Percentiles rank a stretch among this genome's conserved stretches.
phyloP scores from a whole-genome alignment of 2,329 filamentous ascomycete species.

The Hypoxylon sp. region DNA sequence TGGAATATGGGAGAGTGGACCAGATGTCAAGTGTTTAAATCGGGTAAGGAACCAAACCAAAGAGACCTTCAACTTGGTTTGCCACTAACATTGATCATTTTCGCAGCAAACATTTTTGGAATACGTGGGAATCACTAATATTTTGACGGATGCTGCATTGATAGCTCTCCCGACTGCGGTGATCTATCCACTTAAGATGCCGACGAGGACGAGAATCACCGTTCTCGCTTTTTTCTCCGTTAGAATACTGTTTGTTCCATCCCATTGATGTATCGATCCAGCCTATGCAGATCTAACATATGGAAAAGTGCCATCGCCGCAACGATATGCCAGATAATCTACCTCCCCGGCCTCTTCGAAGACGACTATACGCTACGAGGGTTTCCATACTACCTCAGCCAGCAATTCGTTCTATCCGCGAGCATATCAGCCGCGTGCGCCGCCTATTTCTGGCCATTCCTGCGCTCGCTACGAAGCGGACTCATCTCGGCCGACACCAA shows the following conservation, averaged over 20 bases:
- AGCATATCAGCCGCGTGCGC: slow-evolving; percentile 30
- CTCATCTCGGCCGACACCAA: slow-evolving; percentile 33
- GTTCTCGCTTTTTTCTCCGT: slow-evolving; percentile 32
- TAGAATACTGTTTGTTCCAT: slow-evolving; percentile 27
- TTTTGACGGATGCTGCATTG: slow-evolving; percentile 30
- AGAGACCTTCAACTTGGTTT: neutral
- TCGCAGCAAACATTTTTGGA: slow-evolving; percentile 22
- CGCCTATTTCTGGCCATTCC: slow-evolving; percentile 36
- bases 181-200: slow-evolving; percentile 32
- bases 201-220: slow-evolving; percentile 22
- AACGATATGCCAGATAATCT: slow-evolving; percentile 32
- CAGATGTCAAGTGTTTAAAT: slow-evolving; percentile 17
- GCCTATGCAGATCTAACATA: slow-evolving; percentile 5
- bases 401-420: slow-evolving; percentile 32
- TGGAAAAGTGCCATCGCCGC: slow-evolving; percentile 28
- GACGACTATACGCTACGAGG: slow-evolving; percentile 25
- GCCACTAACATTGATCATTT: slow-evolving; percentile 1
- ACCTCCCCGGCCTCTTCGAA: slow-evolving; percentile 30
- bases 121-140: slow-evolving; percentile 33
- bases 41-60: slow-evolving; percentile 15
- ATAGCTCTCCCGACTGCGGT: slow-evolving; percentile 28
- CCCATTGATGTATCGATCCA: neutral
- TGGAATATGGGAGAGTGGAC: slow-evolving; percentile 22
- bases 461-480: slow-evolving; percentile 32
- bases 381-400: slow-evolving; percentile 32